Evolutionary conservation across 2,329 filamentous ascomycete genomes (phyloP).

Genomic region (Hymenoscyphus albidus): DNA sequence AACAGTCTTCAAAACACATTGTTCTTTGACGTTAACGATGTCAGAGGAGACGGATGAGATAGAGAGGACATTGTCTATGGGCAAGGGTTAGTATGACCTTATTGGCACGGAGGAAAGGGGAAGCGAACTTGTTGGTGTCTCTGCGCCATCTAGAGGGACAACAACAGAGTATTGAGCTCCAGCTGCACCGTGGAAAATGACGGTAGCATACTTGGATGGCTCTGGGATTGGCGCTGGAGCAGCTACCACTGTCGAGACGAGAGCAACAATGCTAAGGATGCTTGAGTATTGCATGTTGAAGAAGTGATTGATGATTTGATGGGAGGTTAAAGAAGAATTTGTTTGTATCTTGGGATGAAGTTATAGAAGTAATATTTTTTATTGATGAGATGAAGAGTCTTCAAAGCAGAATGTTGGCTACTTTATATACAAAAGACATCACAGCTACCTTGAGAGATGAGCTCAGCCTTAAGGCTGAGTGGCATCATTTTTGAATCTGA

Average conservation of each 20-base stretch:
- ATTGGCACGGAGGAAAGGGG: background rate
- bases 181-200: slow-evolving; percentile 29
- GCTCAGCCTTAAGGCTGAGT: slow-evolving; percentile 1
- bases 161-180: slow-evolving; percentile 23
- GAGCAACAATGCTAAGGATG: slow-evolving; percentile 19
- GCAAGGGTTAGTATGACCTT: slow-evolving; percentile 4
- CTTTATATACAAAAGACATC: background rate
- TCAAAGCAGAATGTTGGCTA: background rate
- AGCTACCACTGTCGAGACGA: slow-evolving; percentile 19
- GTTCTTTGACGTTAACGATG: slow-evolving; percentile 16
- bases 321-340: background rate
- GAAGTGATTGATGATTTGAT: background rate
- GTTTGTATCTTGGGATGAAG: background rate
- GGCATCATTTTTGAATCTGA: background rate
- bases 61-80: slow-evolving; percentile 25
- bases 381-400: background rate
- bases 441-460: background rate
- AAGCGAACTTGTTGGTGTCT: slow-evolving; percentile 17
- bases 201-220: background rate
- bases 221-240: slow-evolving; percentile 12
- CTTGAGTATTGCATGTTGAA: slow-evolving; percentile 25
- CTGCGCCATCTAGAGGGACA: slow-evolving; percentile 23
- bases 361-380: background rate
- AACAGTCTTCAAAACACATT: slow-evolving; percentile 27
- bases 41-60: slow-evolving; percentile 25